phyloP scores from a whole-genome alignment of 2,329 filamentous ascomycete species.

The Fusarium compactum region DNA sequence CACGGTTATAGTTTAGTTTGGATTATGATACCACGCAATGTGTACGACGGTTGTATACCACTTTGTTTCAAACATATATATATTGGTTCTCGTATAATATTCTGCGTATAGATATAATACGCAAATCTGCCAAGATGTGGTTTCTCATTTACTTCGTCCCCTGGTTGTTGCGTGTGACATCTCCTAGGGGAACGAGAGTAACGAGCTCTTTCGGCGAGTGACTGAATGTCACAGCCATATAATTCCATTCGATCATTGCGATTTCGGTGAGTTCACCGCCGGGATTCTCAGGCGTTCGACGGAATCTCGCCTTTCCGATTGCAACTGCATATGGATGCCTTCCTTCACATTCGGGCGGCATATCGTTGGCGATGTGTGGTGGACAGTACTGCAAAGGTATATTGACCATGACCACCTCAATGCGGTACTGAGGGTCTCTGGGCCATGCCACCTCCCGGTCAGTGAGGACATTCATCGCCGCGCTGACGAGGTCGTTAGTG shows the following conservation, averaged over 20 bases:
- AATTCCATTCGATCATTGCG: background rate
- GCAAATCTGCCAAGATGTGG: background rate
- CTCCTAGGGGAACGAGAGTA: background rate
- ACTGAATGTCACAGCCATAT: slow-evolving; percentile 1
- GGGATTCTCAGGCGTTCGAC: slow-evolving; percentile 11
- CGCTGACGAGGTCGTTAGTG: slow-evolving; percentile 9
- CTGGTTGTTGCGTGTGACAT: background rate
- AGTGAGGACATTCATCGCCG: background rate
- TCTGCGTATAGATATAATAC: background rate
- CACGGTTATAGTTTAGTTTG: background rate
- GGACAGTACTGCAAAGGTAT: slow-evolving; percentile 14
- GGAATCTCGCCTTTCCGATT: slow-evolving; percentile 20
- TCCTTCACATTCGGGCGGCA: background rate
- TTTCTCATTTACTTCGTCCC: background rate
- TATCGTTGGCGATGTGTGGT: background rate
- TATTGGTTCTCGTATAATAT: background rate
- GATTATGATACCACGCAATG: background rate
- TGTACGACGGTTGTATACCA: background rate
- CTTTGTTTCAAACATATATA: background rate
- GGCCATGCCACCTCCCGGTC: slow-evolving; percentile 3
- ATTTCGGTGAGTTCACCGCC: slow-evolving; percentile 20
- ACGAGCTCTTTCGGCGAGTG: background rate
- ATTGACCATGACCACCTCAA: slow-evolving; percentile 5
- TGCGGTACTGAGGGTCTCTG: background rate
- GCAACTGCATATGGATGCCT: slow-evolving; percentile 10